A percentile compares a stretch with the other conserved stretches of the same genome.
Conservation (phyloP, 2,329 filamentous ascomycete genomes). For the Whalleya microplaca region DNA sequence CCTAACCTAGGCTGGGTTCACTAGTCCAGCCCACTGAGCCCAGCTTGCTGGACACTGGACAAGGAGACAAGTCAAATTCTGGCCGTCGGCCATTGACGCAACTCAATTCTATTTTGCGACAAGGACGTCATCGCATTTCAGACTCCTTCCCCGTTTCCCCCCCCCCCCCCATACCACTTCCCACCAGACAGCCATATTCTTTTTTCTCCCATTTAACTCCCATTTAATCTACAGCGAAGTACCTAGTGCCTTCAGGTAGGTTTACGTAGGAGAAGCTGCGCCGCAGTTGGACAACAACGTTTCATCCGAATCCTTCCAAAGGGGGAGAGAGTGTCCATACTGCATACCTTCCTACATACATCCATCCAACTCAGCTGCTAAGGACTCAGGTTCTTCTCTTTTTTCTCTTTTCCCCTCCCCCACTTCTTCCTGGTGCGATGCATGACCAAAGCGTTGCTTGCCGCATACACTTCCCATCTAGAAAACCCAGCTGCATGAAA, state of each 20-base stretch:
- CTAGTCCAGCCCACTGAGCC: conserved; percentile 7
- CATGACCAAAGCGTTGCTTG: conserved; percentile 16
- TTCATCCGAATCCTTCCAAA: not conserved
- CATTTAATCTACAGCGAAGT: too few relatives aligned
- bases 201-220: conserved; percentile 4
- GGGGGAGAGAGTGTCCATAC: not conserved
- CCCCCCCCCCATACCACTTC: conserved; percentile 13
- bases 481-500: conserved; percentile 24
- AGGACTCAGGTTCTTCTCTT: not conserved
- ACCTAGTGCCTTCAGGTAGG: too few relatives aligned
- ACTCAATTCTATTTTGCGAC: conserved; percentile 26
- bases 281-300: not conserved
- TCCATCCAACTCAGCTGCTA: too few relatives aligned
- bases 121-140: conserved; percentile 23
- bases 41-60: not conserved
- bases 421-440: conserved; percentile 18
- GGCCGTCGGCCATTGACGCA: conserved; percentile 23
- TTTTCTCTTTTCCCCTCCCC: conserved; percentile 4
- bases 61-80: too few relatives aligned
- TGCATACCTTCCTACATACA: too few relatives aligned
- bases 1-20: not conserved
- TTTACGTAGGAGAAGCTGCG: not conserved
- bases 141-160: conserved; percentile 7
- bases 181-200: conserved; percentile 15
- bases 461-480: conserved; percentile 22